Evolutionary conservation across 441 rosid genomes (phyloP).

Genomic region (Syzygium syzygioides): DNA sequence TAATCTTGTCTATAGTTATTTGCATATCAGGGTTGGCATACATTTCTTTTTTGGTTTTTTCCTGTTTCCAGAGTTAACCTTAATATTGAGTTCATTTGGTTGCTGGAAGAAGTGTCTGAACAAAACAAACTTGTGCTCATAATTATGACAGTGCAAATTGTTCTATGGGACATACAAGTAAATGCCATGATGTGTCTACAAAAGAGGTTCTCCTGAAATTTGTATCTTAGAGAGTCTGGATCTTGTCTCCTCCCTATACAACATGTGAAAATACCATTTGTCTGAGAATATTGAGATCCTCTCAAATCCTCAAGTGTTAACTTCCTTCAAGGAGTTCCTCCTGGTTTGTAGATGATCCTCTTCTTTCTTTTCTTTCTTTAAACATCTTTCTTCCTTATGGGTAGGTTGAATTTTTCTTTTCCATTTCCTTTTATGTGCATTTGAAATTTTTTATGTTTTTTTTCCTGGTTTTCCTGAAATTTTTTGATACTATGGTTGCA

Average conservation of each 20-base stretch:
- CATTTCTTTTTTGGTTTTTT: not conserved
- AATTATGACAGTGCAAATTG: not conserved
- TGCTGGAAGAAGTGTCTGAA: not conserved
- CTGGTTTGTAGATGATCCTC: not conserved
- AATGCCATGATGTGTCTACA: not conserved
- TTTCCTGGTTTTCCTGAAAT: not conserved
- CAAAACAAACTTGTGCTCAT: not conserved
- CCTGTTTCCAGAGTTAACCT: not conserved
- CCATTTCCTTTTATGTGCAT: conserved; percentile 8
- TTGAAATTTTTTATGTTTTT: not conserved
- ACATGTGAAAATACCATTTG: not conserved
- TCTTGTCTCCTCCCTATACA: not conserved
- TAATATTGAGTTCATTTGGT: not conserved
- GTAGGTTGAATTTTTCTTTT: not conserved
- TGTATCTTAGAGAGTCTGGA: not conserved
- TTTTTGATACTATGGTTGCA: not conserved
- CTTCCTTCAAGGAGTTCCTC: not conserved
- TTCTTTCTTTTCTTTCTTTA: not conserved
- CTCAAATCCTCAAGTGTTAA: not conserved
- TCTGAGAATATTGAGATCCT: not conserved
- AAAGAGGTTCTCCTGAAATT: not conserved
- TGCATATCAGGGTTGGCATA: not conserved
- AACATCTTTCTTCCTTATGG: not conserved
- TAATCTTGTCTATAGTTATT: not conserved
- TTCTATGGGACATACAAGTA: not conserved